Evolutionary conservation across 495 filamentous ascomycete species (phyloP).

Genomic region (Gamarada debralockiae): DNA sequence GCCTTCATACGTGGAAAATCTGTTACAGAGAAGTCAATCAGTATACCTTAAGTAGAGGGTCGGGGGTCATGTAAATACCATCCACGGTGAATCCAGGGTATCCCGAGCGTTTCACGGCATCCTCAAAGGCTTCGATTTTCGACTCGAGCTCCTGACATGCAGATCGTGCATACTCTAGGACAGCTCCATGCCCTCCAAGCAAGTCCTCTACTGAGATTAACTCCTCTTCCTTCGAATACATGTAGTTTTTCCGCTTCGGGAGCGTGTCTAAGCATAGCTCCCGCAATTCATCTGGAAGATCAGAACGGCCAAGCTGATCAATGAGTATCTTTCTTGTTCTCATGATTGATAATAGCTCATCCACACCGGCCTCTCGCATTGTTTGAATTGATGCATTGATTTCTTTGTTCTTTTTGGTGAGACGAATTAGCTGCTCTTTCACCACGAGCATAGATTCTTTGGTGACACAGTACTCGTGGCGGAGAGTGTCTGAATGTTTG

Average conservation of each 20-base stretch:
- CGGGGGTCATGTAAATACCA: neutral
- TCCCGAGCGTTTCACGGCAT: neutral
- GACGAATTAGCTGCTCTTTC: neutral
- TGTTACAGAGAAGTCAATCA: neutral
- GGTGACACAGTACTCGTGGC: neutral
- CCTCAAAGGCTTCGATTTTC: neutral
- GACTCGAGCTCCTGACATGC: neutral
- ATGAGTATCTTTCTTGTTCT: slow-evolving; percentile 4
- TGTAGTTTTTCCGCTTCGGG: neutral
- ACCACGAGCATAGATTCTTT: neutral
- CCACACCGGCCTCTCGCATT: neutral
- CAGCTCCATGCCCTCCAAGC: neutral
- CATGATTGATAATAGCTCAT: slow-evolving; percentile 3
- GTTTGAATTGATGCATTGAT: slow-evolving; percentile 1
- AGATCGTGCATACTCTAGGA: slow-evolving; percentile 1
- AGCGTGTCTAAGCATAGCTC: neutral
- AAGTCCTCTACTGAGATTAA: neutral
- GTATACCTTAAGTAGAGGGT: neutral
- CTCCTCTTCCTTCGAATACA: slow-evolving; percentile 3
- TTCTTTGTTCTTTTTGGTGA: slow-evolving; percentile 1
- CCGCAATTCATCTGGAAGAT: slow-evolving; percentile 1
- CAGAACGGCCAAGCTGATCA: neutral
- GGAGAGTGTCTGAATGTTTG: neutral
- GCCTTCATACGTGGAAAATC: slow-evolving; percentile 1
- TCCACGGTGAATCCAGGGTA: neutral